These are phyloP conservation scores for Penicillium sp. DNA, from an alignment of 2,329 filamentous ascomycete species.

Conservation along the genomic window DNA sequence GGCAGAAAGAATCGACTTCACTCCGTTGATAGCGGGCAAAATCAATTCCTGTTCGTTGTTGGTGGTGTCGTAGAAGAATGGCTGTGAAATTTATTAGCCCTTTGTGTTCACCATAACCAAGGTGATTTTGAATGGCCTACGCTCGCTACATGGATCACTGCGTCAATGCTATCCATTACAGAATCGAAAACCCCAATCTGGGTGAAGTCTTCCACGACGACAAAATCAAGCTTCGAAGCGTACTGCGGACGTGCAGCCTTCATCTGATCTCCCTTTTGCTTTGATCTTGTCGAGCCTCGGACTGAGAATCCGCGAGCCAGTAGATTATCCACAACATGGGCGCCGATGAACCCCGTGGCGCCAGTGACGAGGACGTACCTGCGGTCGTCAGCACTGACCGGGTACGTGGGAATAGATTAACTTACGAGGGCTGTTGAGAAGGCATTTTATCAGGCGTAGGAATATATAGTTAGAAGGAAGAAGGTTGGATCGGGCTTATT, in stretches of 20 bases:
- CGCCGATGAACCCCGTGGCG: conserved; percentile 29
- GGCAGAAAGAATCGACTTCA: conserved; percentile 41
- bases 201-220: conserved; percentile 44
- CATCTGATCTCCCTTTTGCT: conserved; percentile 31
- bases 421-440: conserved; percentile 6
- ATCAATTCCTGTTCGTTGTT: conserved; percentile 47
- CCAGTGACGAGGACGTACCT: conserved; percentile 25
- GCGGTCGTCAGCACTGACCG: background rate
- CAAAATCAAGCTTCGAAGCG: conserved; percentile 39
- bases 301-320: conserved; percentile 21
- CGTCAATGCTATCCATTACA: conserved; percentile 42
- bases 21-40: conserved; percentile 47
- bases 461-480: background rate
- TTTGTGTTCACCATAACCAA: background rate
- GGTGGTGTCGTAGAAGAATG: conserved; percentile 43
- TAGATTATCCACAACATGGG: conserved; percentile 27
- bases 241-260: conserved; percentile 38
- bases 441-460: background rate
- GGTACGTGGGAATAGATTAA: accelerated
- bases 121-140: conserved; percentile 23
- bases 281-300: conserved; percentile 22
- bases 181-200: conserved; percentile 36
- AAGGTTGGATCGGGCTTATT: background rate
- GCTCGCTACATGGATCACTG: conserved; percentile 47
- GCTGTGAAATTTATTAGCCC: conserved; percentile 24